Conservation (phyloP, 805 yeast species). For the Komagataella pastoris region DNA sequence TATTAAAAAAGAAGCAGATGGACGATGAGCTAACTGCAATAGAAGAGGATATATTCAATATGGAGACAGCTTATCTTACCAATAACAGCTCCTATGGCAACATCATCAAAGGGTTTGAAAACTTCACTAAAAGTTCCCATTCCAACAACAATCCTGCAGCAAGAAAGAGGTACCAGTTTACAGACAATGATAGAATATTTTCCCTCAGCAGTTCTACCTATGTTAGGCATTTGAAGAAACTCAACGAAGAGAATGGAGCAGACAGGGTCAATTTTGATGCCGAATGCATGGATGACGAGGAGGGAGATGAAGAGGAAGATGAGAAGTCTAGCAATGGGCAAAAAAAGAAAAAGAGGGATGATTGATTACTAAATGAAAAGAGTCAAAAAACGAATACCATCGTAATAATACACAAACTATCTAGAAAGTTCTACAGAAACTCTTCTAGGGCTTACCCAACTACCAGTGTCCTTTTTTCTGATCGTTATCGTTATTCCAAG, state of each 20-base stretch:
- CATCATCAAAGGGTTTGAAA: constrained; percentile 85
- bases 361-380: background rate
- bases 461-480: background rate
- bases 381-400: background rate
- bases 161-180: constrained; percentile 35
- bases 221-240: constrained; percentile 45
- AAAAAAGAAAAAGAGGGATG: constrained; percentile 1
- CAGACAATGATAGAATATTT: constrained; percentile 73
- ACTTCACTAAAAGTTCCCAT: constrained; percentile 39
- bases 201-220: constrained; percentile 63
- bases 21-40: constrained; percentile 47
- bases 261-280: background rate
- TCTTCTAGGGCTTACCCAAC: background rate
- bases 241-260: constrained; percentile 14
- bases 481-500: constrained; percentile 18
- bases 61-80: constrained; percentile 66
- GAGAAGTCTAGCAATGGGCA: background rate
- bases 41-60: constrained; percentile 70
- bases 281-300: constrained; percentile 1
- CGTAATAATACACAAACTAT: background rate
- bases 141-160: constrained; percentile 11
- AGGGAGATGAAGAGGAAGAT: constrained; percentile 1
- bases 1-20: constrained; percentile 47
- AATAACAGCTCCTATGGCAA: constrained; percentile 60
- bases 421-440: background rate